A percentile compares a stretch with the other conserved stretches of the same genome.
These are phyloP conservation scores for Clarireedia hainanense DNA, from an alignment of 2,329 filamentous ascomycete species.

Conservation along the genomic window DNA sequence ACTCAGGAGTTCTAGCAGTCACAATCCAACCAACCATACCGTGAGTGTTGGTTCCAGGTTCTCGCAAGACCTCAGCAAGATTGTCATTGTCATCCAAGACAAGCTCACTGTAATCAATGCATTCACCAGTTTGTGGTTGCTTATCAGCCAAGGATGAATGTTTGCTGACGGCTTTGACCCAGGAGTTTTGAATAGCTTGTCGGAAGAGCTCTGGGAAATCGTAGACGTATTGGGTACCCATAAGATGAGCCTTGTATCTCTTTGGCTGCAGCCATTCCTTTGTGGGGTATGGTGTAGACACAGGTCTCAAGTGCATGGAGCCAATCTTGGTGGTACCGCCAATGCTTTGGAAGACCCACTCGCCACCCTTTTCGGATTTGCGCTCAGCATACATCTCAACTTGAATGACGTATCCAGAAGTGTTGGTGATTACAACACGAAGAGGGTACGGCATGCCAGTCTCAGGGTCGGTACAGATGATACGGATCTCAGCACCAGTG, in stretches of 20 bases:
- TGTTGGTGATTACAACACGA: constrained; percentile 95
- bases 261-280: constrained; percentile 99
- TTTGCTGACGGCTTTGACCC: constrained; percentile 67
- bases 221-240: constrained; percentile 99
- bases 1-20: constrained; percentile 90
- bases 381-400: constrained; percentile 97
- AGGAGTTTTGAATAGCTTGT: constrained; percentile 94
- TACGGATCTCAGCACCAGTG: constrained; percentile 94
- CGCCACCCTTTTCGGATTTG: constrained; percentile 88
- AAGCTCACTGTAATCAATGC: constrained; percentile 88
- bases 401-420: constrained; percentile 94
- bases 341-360: constrained; percentile 98
- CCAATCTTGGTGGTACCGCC: constrained; percentile 92
- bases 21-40: constrained; percentile 99
- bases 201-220: constrained; percentile 99
- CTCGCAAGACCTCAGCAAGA: constrained; percentile 84
- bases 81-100: constrained; percentile 92
- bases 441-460: constrained; percentile 85
- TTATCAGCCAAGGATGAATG: constrained; percentile 68
- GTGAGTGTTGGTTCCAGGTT: constrained; percentile 89
- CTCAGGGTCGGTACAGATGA: constrained; percentile 86
- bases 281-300: constrained; percentile 88
- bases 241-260: constrained; percentile 97
- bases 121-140: constrained; percentile 79
- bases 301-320: constrained; percentile 85